These are phyloP conservation scores for Populus euphratica DNA, from an alignment of 345 rosid species.

Conservation along the genomic window DNA sequence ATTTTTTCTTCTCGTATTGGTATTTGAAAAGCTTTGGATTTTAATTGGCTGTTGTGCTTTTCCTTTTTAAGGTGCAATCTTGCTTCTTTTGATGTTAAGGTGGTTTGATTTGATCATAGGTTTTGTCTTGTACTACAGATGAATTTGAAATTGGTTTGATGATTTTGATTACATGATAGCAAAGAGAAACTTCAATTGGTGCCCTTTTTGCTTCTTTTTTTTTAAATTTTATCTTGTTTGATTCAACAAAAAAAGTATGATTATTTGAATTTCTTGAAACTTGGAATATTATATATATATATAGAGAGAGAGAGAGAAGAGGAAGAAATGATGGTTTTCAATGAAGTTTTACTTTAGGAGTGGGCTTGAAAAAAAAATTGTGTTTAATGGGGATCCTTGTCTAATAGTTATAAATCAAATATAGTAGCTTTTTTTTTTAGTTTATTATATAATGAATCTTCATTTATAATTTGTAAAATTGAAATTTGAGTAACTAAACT, in stretches of 20 bases:
- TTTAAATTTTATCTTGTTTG: neutral
- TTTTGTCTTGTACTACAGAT: conserved; percentile 10
- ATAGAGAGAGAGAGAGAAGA: neutral
- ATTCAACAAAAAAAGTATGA: neutral
- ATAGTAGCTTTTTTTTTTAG: neutral
- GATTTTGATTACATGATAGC: neutral
- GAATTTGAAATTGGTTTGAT: neutral
- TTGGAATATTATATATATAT: neutral
- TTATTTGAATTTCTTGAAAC: neutral
- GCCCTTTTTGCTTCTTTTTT: neutral
- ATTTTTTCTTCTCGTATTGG: no score
- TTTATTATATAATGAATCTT: neutral
- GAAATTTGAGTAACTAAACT: no score
- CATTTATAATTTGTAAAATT: neutral
- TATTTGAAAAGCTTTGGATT: neutral
- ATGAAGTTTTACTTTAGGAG: neutral
- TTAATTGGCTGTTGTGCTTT: neutral
- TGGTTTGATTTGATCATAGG: neutral
- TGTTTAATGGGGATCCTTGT: neutral
- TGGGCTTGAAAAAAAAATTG: neutral
- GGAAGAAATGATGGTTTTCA: neutral
- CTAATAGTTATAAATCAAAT: no score
- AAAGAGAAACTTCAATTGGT: neutral
- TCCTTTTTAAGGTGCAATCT: neutral
- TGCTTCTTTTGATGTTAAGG: neutral